Conservation (phyloP, 345 rosid genomes). For the Balakata baccata region DNA sequence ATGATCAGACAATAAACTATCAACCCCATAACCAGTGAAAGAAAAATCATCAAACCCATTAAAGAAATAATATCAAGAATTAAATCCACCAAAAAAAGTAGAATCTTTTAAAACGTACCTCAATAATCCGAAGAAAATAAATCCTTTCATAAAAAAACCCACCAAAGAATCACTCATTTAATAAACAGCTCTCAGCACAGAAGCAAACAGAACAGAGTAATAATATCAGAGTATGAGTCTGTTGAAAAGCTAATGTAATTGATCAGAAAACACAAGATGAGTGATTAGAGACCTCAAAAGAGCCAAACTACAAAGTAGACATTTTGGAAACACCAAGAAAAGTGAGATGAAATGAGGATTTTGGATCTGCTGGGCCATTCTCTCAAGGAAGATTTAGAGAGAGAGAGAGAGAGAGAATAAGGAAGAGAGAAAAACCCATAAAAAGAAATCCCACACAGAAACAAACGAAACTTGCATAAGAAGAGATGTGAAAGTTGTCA, state of each 20-base stretch:
- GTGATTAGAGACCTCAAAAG: slow-evolving; percentile 11
- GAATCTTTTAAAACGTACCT: slow-evolving; percentile 15
- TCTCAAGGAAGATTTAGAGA: slow-evolving; percentile 35
- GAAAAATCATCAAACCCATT: slow-evolving; percentile 7
- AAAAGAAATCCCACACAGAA: slow-evolving; percentile 19
- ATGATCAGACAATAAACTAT: slow-evolving; percentile 11
- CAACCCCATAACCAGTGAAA: not conserved
- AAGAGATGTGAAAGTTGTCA: slow-evolving; percentile 37
- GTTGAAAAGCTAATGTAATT: slow-evolving; percentile 2
- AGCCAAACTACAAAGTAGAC: slow-evolving; percentile 22
- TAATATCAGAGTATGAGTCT: slow-evolving; percentile 5
- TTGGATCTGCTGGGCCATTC: slow-evolving; percentile 52
- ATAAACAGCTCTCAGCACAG: slow-evolving; percentile 2
- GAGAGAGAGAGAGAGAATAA: not conserved
- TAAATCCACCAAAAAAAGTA: slow-evolving; percentile 3
- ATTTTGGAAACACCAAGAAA: slow-evolving; percentile 29
- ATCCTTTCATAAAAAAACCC: slow-evolving; percentile 1
- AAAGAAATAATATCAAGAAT: slow-evolving; percentile 17
- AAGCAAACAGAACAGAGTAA: not conserved
- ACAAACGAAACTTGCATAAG: slow-evolving; percentile 33
- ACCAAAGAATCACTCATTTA: slow-evolving; percentile 7
- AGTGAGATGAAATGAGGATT: slow-evolving; percentile 28
- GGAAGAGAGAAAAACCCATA: not conserved
- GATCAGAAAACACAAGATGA: slow-evolving; percentile 11
- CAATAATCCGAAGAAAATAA: slow-evolving; percentile 3